A percentile compares a stretch with the other conserved stretches of the same genome.
These are phyloP conservation scores for Gentiana dahurica DNA, from an alignment of 257 asterid genomes.

Conservation along the genomic window DNA sequence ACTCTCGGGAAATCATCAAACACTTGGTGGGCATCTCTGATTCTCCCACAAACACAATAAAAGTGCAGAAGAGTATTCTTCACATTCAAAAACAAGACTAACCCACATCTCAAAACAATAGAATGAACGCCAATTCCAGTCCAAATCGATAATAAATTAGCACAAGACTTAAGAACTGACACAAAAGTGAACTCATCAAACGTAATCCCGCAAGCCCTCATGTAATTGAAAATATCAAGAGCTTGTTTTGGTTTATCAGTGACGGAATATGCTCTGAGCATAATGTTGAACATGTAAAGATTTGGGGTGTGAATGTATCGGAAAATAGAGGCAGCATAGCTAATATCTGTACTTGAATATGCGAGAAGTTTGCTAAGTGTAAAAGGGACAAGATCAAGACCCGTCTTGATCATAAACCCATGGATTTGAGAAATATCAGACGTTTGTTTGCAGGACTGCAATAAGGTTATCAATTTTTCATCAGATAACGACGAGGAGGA, in stretches of 20 bases:
- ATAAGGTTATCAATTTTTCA: constrained; percentile 27
- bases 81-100: constrained; percentile 32
- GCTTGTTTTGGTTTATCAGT: constrained; percentile 25
- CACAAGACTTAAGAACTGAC: constrained; percentile 42
- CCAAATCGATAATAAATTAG: constrained; percentile 21
- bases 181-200: constrained; percentile 44
- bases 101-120: constrained; percentile 38
- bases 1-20: constrained; percentile 35
- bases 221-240: constrained; percentile 32
- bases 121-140: constrained; percentile 35
- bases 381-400: constrained; percentile 35
- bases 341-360: constrained; percentile 25
- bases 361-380: constrained; percentile 61
- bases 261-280: constrained; percentile 43
- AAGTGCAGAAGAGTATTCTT: constrained; percentile 45
- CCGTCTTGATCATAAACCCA: constrained; percentile 46
- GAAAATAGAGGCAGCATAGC: constrained; percentile 44
- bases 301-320: constrained; percentile 30
- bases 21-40: constrained; percentile 39
- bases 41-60: constrained; percentile 36
- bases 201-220: constrained; percentile 27
- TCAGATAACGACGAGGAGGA: constrained; percentile 14
- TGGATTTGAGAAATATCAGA: constrained; percentile 40
- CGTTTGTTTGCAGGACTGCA: constrained; percentile 39
- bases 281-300: constrained; percentile 42